Percentiles rank a stretch among this genome's conserved stretches.
phyloP scores from a whole-genome alignment of 139 green algal genomes.

The Picochlorum sp. region DNA sequence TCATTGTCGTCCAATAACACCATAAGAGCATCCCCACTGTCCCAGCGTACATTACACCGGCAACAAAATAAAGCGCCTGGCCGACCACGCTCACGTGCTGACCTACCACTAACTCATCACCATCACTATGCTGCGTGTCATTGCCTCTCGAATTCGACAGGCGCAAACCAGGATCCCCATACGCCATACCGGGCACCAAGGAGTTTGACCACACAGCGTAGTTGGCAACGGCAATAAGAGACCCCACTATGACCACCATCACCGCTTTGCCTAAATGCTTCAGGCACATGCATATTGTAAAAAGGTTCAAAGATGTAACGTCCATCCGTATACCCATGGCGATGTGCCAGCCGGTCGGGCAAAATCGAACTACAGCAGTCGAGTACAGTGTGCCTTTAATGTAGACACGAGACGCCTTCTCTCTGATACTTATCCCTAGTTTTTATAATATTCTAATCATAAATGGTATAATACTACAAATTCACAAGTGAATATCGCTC shows the following conservation, averaged over 20 bases:
- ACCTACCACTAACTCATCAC: background rate
- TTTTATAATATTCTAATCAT: too few species aligned
- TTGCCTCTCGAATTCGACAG: background rate
- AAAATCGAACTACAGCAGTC: too few species aligned
- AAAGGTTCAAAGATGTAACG: slow-evolving; percentile 18
- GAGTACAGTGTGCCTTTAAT: too few species aligned
- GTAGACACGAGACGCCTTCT: too few species aligned
- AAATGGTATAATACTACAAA: too few species aligned
- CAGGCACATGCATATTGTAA: slow-evolving; percentile 10
- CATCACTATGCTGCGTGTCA: too few species aligned
- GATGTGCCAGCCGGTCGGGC: too few species aligned
- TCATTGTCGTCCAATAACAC: slow-evolving; percentile 81
- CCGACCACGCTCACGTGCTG: background rate
- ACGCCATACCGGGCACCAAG: background rate
- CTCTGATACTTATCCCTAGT: too few species aligned
- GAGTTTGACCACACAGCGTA: background rate
- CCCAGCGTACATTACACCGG: slow-evolving; percentile 5
- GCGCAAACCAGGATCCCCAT: background rate
- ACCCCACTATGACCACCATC: background rate
- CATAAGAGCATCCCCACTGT: slow-evolving; percentile 76
- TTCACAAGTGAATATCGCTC: too few species aligned
- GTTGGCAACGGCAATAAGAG: background rate
- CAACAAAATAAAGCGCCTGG: background rate
- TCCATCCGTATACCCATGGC: too few species aligned
- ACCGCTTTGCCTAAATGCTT: slow-evolving; percentile 4